Base-by-base conservation (phyloP, 306 rosid species). In the Cyclanthera cordifolia region DNA sequence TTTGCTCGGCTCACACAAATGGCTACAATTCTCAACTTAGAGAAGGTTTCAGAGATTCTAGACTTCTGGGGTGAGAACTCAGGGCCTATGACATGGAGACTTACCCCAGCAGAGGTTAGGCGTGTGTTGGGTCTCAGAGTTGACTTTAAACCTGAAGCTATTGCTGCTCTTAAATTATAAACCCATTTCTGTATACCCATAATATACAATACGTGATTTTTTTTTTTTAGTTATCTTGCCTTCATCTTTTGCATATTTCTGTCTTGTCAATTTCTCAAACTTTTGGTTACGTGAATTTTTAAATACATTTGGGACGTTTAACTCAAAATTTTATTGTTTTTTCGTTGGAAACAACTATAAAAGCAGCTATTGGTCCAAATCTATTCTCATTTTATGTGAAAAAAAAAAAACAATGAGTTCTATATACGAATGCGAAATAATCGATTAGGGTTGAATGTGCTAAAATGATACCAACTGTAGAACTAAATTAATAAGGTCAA, bases 41-140 rank as follows among this genome's bases (percentile, higher is more conserved):
- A 87, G 77, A 93, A 93, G 86, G 98, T 85, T 9, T 93, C 96
- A 21, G 96, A 89, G 83, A 93, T 93, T 81, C 83, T 89, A 16
- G 98, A 93, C 85, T 89, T 89, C 86, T 93, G 95, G 98, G 98
- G 98, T 32, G 96, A 93, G 85, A 93, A 87, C 79, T 93, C 98
- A 5, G 96, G 98, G 32, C 98, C 98, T 23, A 89, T 89, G 96
- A 89, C 98, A 16, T 93, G 98, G 96, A 89, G 98, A 71, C 81
- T 93, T 55, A 93, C 98, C 32, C 95, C 98, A 14, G 96, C 98
- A 0, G 96, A 93, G 87, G 98, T 93, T 74, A 83, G 98, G 83
- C 90, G 93, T 50, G 89, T 93, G n/a, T 77, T 93, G 77, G 91
- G 88, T 79, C 82, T 88, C 43, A 83, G 97, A 71, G 87, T 91